phyloP scores from a whole-genome alignment of 352 stramenopile genomes.

The Blastocystis sp. region DNA sequence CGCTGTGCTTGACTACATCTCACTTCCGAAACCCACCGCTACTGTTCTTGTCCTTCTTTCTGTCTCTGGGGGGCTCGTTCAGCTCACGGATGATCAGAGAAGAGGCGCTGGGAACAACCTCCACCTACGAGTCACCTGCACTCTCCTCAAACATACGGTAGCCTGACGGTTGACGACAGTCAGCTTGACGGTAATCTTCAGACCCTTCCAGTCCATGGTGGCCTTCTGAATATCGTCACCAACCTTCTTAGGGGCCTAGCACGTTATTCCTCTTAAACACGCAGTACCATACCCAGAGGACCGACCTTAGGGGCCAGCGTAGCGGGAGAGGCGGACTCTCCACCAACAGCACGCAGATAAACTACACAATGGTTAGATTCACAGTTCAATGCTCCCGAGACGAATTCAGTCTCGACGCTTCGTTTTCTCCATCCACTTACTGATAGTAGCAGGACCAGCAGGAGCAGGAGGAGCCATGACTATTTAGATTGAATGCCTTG shows the following conservation, averaged over 20 bases:
- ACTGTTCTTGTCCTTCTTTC: conserved; percentile 80
- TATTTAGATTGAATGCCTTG: conserved; percentile 7
- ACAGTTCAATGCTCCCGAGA: not conserved
- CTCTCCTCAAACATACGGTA: not conserved
- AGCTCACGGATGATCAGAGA: conserved; percentile 98
- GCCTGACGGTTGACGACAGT: conserved; percentile 96
- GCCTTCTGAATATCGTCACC: conserved; percentile 99
- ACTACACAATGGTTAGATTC: conserved; percentile 81
- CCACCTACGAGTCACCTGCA: conserved; percentile 57
- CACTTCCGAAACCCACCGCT: not conserved
- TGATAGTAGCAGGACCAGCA: conserved; percentile 57
- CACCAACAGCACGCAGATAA: conserved; percentile 86
- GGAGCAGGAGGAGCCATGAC: conserved; percentile 56
- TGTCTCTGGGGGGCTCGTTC: conserved; percentile 93
- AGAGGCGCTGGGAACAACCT: conserved; percentile 90
- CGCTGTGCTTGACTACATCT: conserved; percentile 87
- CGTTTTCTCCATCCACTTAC: not conserved
- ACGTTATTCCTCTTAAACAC: not conserved
- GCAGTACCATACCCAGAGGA: conserved; percentile 83
- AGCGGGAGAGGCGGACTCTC: conserved; percentile 92
- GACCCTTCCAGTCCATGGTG: conserved; percentile 98
- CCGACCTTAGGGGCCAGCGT: conserved; percentile 97
- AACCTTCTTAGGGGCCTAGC: conserved; percentile 94
- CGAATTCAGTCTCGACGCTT: not conserved
- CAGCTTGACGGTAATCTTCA: conserved; percentile 98